Evolutionary conservation across 768 basidiomycete genomes (phyloP).

Genomic region (Boletus subcaerulescens): DNA sequence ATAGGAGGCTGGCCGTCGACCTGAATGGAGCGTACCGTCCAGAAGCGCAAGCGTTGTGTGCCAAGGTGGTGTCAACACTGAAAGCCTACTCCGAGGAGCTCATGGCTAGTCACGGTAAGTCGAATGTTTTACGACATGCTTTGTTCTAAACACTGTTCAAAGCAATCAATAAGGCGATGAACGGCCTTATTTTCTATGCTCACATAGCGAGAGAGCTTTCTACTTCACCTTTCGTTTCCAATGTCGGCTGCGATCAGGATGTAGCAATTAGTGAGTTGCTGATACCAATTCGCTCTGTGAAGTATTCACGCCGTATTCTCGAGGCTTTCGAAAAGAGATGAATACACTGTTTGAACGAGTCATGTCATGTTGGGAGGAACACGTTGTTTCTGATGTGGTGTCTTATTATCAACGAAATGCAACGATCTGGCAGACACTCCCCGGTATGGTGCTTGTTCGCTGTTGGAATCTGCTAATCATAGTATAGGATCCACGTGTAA

Average conservation of each 20-base stretch:
- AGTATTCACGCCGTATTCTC: slow-evolving; percentile 3
- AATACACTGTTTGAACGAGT: slow-evolving; percentile 42
- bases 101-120: slow-evolving; percentile 37
- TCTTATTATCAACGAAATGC: slow-evolving; percentile 17
- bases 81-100: slow-evolving; percentile 33
- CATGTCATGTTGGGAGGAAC: slow-evolving; percentile 52
- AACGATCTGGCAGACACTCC: neutral
- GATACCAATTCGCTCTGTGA: neutral
- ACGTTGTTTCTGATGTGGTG: slow-evolving; percentile 33
- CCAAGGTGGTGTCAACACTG: slow-evolving; percentile 41
- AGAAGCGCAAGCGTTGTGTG: slow-evolving; percentile 47
- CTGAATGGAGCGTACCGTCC: slow-evolving; percentile 48
- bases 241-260: slow-evolving; percentile 42
- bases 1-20: slow-evolving; percentile 40
- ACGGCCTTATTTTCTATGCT: slow-evolving; percentile 45
- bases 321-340: slow-evolving; percentile 51
- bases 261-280: slow-evolving; percentile 35
- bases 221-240: slow-evolving; percentile 39
- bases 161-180: slow-evolving; percentile 20
- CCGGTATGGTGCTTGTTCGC: slow-evolving; percentile 11
- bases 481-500: slow-evolving; percentile 19
- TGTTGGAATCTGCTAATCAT: slow-evolving; percentile 10
- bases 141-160: slow-evolving; percentile 4
- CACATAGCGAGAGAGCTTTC: slow-evolving; percentile 49
- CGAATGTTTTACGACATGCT: neutral